These are phyloP conservation scores for Elongisporangium senticosum DNA, from an alignment of 352 stramenopile genomes.

Conservation along the genomic window DNA sequence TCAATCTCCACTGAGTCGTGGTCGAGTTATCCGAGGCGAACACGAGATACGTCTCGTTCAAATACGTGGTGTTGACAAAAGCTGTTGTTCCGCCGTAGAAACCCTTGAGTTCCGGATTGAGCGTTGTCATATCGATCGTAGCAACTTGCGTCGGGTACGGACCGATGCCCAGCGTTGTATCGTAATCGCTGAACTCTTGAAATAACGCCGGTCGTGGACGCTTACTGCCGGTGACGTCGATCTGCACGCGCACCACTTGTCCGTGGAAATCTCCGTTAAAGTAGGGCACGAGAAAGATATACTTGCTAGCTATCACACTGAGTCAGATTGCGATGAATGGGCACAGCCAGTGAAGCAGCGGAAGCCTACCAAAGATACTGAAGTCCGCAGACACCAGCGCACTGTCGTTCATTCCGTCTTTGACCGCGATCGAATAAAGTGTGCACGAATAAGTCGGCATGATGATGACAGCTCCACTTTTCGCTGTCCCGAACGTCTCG, in stretches of 20 bases:
- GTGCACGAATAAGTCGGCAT: constrained; percentile 53
- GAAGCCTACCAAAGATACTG: constrained; percentile 46
- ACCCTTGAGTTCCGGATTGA: constrained; percentile 39
- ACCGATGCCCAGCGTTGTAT: constrained; percentile 53
- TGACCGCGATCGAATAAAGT: constrained; percentile 56
- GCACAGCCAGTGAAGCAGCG: neutral
- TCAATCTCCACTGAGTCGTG: constrained; percentile 31
- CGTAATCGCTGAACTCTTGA: constrained; percentile 77
- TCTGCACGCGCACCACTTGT: constrained; percentile 48
- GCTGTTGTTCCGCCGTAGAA: constrained; percentile 63
- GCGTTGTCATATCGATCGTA: constrained; percentile 50
- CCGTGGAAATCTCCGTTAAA: constrained; percentile 73
- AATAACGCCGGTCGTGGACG: constrained; percentile 63
- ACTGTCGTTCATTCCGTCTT: constrained; percentile 55
- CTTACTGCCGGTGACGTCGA: constrained; percentile 75
- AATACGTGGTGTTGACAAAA: constrained; percentile 35
- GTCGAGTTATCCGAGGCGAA: constrained; percentile 37
- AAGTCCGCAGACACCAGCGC: constrained; percentile 39
- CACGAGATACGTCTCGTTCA: constrained; percentile 64
- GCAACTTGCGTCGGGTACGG: constrained; percentile 54
- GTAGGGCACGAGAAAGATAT: constrained; percentile 59
- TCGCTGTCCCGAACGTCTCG: constrained; percentile 20
- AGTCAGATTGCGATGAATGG: neutral
- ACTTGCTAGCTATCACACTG: constrained; percentile 48
- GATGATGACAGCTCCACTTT: constrained; percentile 40